phyloP scores from a whole-genome alignment of 345 rosid species.

The Xanthoceras sorbifolium region DNA sequence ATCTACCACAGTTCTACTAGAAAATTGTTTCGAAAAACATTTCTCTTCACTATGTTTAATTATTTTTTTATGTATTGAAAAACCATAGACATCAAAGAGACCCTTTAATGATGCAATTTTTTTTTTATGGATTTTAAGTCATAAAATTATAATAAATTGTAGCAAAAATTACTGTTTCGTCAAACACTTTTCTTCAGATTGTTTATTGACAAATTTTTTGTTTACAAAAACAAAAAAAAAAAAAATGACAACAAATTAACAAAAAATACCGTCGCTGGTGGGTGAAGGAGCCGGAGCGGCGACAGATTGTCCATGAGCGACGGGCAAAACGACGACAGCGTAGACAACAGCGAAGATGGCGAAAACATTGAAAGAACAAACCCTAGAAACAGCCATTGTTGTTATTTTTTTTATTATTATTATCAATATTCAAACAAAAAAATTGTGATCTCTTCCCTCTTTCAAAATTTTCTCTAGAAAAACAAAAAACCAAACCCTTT shows the following conservation, averaged over 20 bases:
- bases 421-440: neutral
- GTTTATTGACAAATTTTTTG: too few relatives aligned
- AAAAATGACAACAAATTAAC: neutral
- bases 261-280: constrained; percentile 61
- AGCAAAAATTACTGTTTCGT: too few relatives aligned
- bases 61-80: neutral
- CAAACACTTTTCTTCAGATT: too few relatives aligned
- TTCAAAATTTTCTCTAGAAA: constrained; percentile 22
- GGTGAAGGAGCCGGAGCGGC: constrained; percentile 70
- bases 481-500: constrained; percentile 8
- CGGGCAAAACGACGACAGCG: constrained; percentile 49
- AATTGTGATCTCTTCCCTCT: constrained; percentile 21
- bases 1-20: too few relatives aligned
- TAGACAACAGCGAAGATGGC: constrained; percentile 34
- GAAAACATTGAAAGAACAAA: constrained; percentile 36
- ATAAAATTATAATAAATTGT: too few relatives aligned
- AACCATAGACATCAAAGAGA: neutral
- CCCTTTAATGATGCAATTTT: too few relatives aligned
- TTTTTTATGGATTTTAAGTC: too few relatives aligned
- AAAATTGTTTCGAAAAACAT: neutral
- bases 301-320: constrained; percentile 56
- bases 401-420: neutral
- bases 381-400: constrained; percentile 53
- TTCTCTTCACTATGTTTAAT: neutral
- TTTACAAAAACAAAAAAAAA: too few relatives aligned